Conservation (phyloP, 2,329 filamentous ascomycete species). For the Calonectria pseudoturangicola region DNA sequence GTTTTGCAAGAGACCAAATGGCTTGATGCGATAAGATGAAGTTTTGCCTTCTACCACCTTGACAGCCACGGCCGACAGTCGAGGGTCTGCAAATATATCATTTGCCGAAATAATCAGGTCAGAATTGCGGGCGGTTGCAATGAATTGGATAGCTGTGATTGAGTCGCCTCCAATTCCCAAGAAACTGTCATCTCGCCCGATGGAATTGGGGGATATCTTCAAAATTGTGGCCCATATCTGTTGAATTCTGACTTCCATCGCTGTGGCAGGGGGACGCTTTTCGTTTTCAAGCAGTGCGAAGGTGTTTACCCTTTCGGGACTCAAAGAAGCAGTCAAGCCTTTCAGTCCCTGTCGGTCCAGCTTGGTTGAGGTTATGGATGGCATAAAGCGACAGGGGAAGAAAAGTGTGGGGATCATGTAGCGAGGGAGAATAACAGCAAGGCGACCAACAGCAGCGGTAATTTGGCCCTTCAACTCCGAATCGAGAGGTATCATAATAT, state of each 20-base stretch:
- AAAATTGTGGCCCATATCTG: constrained; percentile 56
- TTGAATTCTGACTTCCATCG: constrained; percentile 42
- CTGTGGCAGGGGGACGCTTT: neutral
- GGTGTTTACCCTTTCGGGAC: constrained; percentile 29
- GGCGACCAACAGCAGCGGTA: neutral
- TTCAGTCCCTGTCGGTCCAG: constrained; percentile 40
- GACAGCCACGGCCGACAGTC: constrained; percentile 1
- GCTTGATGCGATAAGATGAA: neutral
- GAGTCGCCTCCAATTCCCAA: constrained; percentile 11
- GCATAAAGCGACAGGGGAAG: constrained; percentile 41
- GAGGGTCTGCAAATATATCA: constrained; percentile 34
- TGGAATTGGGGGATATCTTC: constrained; percentile 54
- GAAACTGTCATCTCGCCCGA: constrained; percentile 38
- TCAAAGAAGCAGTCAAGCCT: constrained; percentile 9
- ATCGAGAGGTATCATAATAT: neutral
- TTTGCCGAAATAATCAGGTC: constrained; percentile 32
- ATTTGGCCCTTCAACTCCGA: constrained; percentile 1
- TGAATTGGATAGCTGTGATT: constrained; percentile 53
- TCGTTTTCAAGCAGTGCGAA: neutral
- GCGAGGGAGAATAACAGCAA: constrained; percentile 32
- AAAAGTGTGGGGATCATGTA: constrained; percentile 49
- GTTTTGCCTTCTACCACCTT: neutral
- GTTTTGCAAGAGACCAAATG: neutral
- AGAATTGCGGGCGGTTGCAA: constrained; percentile 27
- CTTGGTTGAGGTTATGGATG: constrained; percentile 44